phyloP scores from a whole-genome alignment of 1,284 basidiomycete genomes.

The Cutaneotrichosporon daszewskae region DNA sequence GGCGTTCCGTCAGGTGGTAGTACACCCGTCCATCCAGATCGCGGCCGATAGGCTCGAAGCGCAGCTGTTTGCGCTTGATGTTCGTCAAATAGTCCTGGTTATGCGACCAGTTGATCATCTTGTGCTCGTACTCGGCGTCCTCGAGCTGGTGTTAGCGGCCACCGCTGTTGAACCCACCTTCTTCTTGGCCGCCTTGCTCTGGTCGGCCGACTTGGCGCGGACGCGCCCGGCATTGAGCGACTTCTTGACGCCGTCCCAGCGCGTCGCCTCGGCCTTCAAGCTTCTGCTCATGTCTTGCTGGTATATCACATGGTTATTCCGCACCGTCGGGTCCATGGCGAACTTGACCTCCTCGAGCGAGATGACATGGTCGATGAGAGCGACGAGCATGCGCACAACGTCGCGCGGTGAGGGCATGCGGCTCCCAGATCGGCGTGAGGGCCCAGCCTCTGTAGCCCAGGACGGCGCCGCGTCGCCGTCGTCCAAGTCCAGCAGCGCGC shows the following conservation, averaged over 20 bases:
- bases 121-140: constrained; percentile 19
- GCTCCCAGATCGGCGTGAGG: constrained; percentile 29
- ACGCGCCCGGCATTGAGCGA: constrained; percentile 25
- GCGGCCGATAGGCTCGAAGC: constrained; percentile 30
- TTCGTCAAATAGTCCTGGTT: constrained; percentile 24
- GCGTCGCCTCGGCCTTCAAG: constrained; percentile 18
- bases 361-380: constrained; percentile 23
- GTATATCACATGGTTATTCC: not conserved
- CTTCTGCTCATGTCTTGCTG: not conserved
- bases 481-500: constrained; percentile 27
- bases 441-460: constrained; percentile 25
- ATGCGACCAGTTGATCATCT: constrained; percentile 11
- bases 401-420: constrained; percentile 29
- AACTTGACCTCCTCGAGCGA: constrained; percentile 18
- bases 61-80: constrained; percentile 15
- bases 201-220: constrained; percentile 22
- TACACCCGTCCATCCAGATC: constrained; percentile 38
- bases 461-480: constrained; percentile 23
- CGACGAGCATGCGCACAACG: constrained; percentile 40
- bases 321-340: constrained; percentile 20
- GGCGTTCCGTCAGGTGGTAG: constrained; percentile 26
- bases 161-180: constrained; percentile 14
- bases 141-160: constrained; percentile 8
- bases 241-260: constrained; percentile 34
- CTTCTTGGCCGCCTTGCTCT: constrained; percentile 26